Evolutionary conservation across 2,329 filamentous ascomycete genomes (phyloP), one percentile per base, ranked within the genome.

Genomic region (Pseudogymnoascus sp.): DNA sequence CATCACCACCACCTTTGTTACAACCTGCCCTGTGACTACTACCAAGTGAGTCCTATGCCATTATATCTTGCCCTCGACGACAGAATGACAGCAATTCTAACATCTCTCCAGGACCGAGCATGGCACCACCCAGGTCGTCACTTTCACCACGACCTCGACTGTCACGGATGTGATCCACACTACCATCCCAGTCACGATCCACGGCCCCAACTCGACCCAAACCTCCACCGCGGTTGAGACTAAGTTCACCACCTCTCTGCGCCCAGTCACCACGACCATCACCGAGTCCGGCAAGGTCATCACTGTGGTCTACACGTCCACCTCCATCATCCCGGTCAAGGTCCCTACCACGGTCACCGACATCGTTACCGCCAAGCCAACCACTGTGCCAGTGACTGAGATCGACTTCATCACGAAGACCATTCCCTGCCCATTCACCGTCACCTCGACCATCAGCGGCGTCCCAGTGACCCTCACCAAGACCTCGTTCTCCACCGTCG

Each of bases 201-300:
- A 66, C 4, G 71, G 73, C 14, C 73, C 74, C 66, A 74, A 71
- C 14, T 72, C 71, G 1, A 65, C 64, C 8, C 60, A 67, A 23
- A 70, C 69, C 9, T 75, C 33, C 5, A 36, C 61, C 28, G 39
- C 45, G 11, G 28, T 42, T 14, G 59, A 42, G 38, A 30, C 19
- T 4, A 8, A 42, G 11, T 38, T 7, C 70, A 72, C 39, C 36
- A 82, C 79, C 12, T 75, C 72, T 14, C 70, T 80, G 12, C 79
- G 76, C 69, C 76, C 78, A 7, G 68, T 81, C 12, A 81, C 78
- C 1, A 72, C 77, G 67, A 77, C 76, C 55, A 76, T 75, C 69
- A 78, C 76, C 1, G 61, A 80, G 3, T 74, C 69, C 25, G 80
- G 80, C 28, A 68, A 72, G 39, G 75, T 75, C 2, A 70, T 77